Conservation (phyloP, 148 eudicot species). For the Rhododendron williamsianum region DNA sequence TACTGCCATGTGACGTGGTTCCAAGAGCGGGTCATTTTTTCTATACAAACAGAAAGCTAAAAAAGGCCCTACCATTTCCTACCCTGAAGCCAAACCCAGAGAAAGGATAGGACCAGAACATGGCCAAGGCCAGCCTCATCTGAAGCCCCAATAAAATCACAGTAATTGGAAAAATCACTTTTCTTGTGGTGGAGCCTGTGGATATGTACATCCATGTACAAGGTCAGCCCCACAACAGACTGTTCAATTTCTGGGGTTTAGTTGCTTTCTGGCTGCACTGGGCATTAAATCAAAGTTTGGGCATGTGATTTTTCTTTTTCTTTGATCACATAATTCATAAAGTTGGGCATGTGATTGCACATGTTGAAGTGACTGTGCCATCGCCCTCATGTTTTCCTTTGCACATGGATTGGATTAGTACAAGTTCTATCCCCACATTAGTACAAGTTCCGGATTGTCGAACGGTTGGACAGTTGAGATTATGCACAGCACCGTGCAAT, state of each 20-base stretch:
- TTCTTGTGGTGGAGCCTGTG: background rate
- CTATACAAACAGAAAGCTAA: background rate
- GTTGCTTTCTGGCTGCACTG: background rate
- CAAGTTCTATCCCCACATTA: background rate
- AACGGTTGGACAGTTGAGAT: no score
- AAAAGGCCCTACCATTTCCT: background rate
- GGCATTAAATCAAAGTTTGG: background rate
- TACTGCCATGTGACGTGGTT: background rate
- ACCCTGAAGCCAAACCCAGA: background rate
- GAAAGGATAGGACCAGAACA: background rate
- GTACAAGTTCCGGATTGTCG: no score
- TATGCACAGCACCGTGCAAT: no score
- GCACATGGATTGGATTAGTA: background rate
- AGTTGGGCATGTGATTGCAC: background rate
- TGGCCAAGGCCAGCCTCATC: background rate
- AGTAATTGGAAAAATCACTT: background rate
- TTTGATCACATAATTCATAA: background rate
- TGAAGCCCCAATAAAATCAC: background rate
- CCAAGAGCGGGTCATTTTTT: background rate
- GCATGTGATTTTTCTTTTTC: no score
- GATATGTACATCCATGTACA: background rate
- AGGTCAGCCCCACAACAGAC: background rate
- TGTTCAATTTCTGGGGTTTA: background rate
- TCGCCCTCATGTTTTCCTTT: background rate
- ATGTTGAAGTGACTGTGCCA: background rate